Conservation (phyloP, 768 basidiomycete species). For the Kwoniella sp. region DNA sequence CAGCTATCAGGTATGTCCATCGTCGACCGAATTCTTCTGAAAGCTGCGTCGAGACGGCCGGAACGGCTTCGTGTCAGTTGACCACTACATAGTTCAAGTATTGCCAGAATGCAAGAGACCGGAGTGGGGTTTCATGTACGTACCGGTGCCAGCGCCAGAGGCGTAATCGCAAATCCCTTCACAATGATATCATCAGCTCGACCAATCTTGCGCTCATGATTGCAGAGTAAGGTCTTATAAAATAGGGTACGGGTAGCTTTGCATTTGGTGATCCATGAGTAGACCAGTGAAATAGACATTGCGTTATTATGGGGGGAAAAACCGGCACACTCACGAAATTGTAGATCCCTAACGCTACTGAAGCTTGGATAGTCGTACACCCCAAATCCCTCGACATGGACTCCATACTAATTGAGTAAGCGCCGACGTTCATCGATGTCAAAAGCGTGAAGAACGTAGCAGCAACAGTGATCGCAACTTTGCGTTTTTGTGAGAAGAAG, state of each 20-base stretch:
- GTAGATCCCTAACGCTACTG: conserved; percentile 47
- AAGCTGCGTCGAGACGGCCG: conserved; percentile 4
- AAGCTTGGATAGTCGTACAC: conserved; percentile 27
- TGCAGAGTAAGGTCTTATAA: too few species aligned
- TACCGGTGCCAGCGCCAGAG: conserved; percentile 47
- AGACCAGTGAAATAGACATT: too few species aligned
- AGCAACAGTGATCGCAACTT: conserved; percentile 39
- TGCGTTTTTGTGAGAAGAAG: conserved; percentile 33
- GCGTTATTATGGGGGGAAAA: too few species aligned
- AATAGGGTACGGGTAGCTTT: too few species aligned
- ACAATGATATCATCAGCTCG: not conserved
- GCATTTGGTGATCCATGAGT: too few species aligned
- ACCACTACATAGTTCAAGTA: too few species aligned
- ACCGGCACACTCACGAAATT: conserved; percentile 27
- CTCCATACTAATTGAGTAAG: conserved; percentile 41
- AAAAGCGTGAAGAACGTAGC: conserved; percentile 45
- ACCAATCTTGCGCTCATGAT: too few species aligned
- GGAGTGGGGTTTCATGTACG: too few species aligned
- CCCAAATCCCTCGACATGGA: conserved; percentile 46
- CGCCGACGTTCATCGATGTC: conserved; percentile 35
- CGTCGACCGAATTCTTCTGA: conserved; percentile 52
- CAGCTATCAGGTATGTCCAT: conserved; percentile 41
- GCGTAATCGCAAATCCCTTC: conserved; percentile 50
- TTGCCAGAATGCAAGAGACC: too few species aligned
- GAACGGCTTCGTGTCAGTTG: not conserved